Evolutionary conservation across 1,284 basidiomycete genomes (phyloP).

Genomic region (Ceratobasidium sp.): DNA sequence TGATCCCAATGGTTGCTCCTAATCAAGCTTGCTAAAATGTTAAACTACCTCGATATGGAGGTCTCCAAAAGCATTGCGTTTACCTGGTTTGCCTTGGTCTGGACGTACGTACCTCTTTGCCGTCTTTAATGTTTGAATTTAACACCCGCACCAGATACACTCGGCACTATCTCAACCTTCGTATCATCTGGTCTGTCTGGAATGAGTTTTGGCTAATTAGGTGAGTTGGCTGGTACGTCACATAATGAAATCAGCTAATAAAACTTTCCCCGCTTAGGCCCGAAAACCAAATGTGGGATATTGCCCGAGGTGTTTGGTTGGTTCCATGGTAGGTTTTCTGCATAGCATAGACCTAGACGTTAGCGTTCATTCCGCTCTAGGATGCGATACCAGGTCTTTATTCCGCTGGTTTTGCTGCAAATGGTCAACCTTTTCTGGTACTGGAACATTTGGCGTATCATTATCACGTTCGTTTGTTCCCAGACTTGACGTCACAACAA

Average conservation of each 20-base stretch:
- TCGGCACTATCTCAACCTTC: constrained; percentile 92
- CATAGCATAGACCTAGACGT: neutral
- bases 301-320: constrained; percentile 78
- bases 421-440: constrained; percentile 94
- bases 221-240: constrained; percentile 63
- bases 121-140: neutral
- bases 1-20: constrained; percentile 28
- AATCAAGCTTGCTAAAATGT: constrained; percentile 80
- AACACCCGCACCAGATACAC: constrained; percentile 76
- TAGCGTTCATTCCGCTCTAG: constrained; percentile 46
- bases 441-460: constrained; percentile 81
- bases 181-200: constrained; percentile 91
- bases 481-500: neutral
- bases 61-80: constrained; percentile 76
- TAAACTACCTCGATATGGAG: constrained; percentile 86
- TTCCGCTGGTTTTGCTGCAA: constrained; percentile 81
- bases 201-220: constrained; percentile 83
- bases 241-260: constrained; percentile 12
- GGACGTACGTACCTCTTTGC: constrained; percentile 76
- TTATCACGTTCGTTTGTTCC: constrained; percentile 61
- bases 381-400: constrained; percentile 87
- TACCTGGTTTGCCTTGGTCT: constrained; percentile 76
- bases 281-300: constrained; percentile 74
- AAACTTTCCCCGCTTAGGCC: constrained; percentile 21
- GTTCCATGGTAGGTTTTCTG: constrained; percentile 64